phyloP scores from a whole-genome alignment of 169 alveolate genomes.

The Pseudocohnilembus persalinus region DNA sequence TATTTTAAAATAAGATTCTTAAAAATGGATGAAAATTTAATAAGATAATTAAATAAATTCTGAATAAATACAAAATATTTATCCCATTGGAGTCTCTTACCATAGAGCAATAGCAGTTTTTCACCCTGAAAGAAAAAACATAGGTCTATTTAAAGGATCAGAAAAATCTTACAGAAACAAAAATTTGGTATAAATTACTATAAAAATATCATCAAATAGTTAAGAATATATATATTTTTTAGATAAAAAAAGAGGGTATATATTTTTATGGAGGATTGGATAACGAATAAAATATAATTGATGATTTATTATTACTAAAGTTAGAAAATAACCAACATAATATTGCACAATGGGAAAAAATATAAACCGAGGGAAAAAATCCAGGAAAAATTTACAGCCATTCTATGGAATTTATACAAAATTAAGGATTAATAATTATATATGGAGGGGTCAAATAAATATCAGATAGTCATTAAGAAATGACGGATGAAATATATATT shows the following conservation, averaged over 20 bases:
- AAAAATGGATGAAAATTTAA: background rate
- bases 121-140: constrained; percentile 10
- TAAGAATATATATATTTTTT: background rate
- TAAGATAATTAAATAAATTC: background rate
- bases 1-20: background rate
- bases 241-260: constrained; percentile 14
- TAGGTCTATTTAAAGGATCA: background rate
- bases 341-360: background rate
- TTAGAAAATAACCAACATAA: background rate
- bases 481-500: constrained; percentile 2
- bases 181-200: background rate
- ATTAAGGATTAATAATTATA: background rate
- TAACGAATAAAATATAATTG: background rate
- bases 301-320: background rate
- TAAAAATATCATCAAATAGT: background rate
- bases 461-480: background rate
- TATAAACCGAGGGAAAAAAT: background rate
- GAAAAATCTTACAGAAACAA: background rate
- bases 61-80: background rate
- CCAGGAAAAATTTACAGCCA: background rate
- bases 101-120: constrained; percentile 5
- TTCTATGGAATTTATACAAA: background rate
- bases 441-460: constrained; percentile 4
- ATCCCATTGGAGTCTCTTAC: background rate
- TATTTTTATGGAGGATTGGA: constrained; percentile 10